Evolutionary conservation across 2,329 filamentous ascomycete genomes (phyloP), one percentile per base, ranked within the genome.

Genomic region (Parastagonospora nodorum): DNA sequence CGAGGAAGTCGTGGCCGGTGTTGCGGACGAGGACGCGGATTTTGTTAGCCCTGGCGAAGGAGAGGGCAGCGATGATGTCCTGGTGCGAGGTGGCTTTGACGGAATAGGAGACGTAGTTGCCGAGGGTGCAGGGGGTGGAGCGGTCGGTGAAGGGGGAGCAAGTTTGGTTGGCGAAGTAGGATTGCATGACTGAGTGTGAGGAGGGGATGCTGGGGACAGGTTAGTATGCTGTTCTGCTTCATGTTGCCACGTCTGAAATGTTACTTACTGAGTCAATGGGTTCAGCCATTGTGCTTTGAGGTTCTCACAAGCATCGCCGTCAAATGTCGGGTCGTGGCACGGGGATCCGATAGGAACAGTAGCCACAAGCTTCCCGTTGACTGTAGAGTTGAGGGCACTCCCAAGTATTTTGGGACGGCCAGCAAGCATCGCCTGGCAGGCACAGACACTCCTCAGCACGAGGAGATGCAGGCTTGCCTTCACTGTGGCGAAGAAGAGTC

Each of bases 311-410:
- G 42, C 47, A 8, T 19, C 44, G 5, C 32, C 55, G 48, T 64
- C 48, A 39, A 63, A 66, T 15, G 43, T 55, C 5, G 55, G 56
- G 11, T 53, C 69, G 48, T 76, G 73, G 53, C 74, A 76, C 24
- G 69, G 67, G 16, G 61, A 66, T 6, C 69, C 75, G 12, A 77
- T 64, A 12, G 74, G 75, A 4, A 75, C 67, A 12, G 74, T 77
- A 3, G 67, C 63, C 8, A 77, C 57, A 42, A 77, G 60, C 45
- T 67, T 68, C 37, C 75, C 75, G 24, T 60, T 64, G 5, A 77
- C 68, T 3, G 74, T 74, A 39, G 47, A 50, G 57, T 77, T 77
- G 31, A 77, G 57, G 7, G 57, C 45, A 3, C 57, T 48, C 74
- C 74, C 74, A 76, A n/a, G 53, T 52, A 5, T 60, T 49, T 1